Evolutionary conservation across 108 stramenopile genomes (phyloP), one percentile per base, ranked within the genome.

Genomic region (Cylindrotheca closterium): DNA sequence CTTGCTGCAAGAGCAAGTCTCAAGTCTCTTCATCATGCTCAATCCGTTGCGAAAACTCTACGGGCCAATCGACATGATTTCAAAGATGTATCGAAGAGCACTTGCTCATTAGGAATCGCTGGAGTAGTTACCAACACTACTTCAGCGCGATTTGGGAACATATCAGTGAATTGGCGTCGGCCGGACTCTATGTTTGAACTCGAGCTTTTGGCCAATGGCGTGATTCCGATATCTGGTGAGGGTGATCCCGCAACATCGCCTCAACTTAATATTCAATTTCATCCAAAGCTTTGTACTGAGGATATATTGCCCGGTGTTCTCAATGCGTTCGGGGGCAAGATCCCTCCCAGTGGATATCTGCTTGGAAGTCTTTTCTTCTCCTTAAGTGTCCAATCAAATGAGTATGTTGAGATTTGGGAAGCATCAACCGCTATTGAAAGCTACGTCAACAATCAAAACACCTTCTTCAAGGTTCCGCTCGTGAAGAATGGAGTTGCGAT

Each of bases 141-240:
- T 23, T 22, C 62, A 22, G 33, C 50, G 33, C 8, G 7, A 2
- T 48, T 12, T 31, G 60, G 50, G 1, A 63, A 55, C 17, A 54
- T 72, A 15, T 56, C 62, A 30, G 49, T 75, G 3, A 66, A 73
- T 25, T 82, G 79, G 85, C 78, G 80, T 33, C 74, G 79, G 24
- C 79, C 85, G 5, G 85, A 86, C 75, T 82, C 79, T n/a, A 74
- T 86, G 12, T 86, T 86, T 77, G 85, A 86, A 47, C 63, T 84
- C 25, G 80, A 82, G 34, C 67, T 79, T 23, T 49, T 71, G n/a
- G 70, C 61, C 15, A 76, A 70, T 51, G 56, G 64, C 45, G 22
- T 12, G 23, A 47, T 76, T 17, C 57, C 75, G 1, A 37, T 70
- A 26, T 42, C 37, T 10, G 37, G 37, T 15, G 37, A 42, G 15